Percentiles rank a stretch among this genome's conserved stretches.
Evolutionary conservation across 371 early-diverging fungal species (phyloP).

Genomic region (Cladochytrium tenue): DNA sequence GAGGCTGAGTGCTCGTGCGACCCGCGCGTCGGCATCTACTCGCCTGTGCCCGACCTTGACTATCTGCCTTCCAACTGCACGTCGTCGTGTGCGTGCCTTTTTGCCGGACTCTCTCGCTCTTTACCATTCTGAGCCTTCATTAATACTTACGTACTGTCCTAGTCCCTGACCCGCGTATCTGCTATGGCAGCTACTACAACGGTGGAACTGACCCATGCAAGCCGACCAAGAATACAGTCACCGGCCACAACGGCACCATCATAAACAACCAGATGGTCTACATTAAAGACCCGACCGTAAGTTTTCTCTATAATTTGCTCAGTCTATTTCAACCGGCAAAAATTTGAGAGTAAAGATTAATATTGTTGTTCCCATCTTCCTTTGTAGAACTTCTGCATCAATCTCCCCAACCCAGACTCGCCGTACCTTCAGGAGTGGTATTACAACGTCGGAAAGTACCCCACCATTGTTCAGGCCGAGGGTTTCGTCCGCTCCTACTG

Average conservation of each 20-base stretch:
- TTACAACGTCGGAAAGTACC: constrained; percentile 4
- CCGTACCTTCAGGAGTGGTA: constrained; percentile 8
- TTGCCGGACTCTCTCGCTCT: not conserved
- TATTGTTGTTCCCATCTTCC: not conserved
- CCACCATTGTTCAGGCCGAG: constrained; percentile 31
- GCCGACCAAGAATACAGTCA: not conserved
- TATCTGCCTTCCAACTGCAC: not conserved
- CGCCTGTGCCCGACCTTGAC: not conserved
- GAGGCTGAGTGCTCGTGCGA: not conserved
- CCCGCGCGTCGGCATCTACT: not conserved
- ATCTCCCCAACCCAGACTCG: constrained; percentile 23
- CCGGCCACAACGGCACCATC: not conserved
- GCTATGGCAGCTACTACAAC: constrained; percentile 1
- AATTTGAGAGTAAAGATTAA: too few relatives aligned
- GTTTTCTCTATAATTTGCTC: not conserved
- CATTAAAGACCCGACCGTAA: constrained; percentile 15
- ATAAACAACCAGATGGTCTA: constrained; percentile 9
- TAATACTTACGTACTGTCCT: not conserved
- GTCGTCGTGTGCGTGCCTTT: not conserved
- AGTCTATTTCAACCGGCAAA: not conserved
- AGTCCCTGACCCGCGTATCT: not conserved
- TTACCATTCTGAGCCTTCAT: not conserved
- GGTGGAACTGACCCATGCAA: constrained; percentile 7
- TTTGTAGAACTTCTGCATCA: constrained; percentile 29
- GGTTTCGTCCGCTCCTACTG: constrained; percentile 30